phyloP scores from a whole-genome alignment of 441 rosid genomes.

The Melastoma candidum region DNA sequence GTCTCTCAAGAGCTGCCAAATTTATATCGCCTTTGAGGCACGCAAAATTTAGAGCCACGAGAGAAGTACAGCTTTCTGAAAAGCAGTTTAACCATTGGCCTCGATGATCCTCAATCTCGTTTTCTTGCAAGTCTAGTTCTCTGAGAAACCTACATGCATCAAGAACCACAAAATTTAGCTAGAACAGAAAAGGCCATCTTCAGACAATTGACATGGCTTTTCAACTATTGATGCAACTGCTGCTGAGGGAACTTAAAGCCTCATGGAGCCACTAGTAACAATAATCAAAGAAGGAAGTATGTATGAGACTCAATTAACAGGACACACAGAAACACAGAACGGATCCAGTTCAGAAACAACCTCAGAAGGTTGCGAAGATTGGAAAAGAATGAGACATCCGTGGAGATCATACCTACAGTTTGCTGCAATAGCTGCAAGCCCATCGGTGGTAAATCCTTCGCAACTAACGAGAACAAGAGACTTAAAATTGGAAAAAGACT shows the following conservation, averaged over 20 bases:
- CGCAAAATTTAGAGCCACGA: slow-evolving; percentile 78
- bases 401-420: slow-evolving; percentile 56
- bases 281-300: no score
- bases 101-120: slow-evolving; percentile 76
- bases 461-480: slow-evolving; percentile 81
- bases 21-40: slow-evolving; percentile 90
- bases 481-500: slow-evolving; percentile 56
- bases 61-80: slow-evolving; percentile 63
- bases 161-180: background rate
- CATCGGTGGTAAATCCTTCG: slow-evolving; percentile 86
- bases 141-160: slow-evolving; percentile 41
- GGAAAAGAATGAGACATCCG: background rate
- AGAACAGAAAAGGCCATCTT: no score
- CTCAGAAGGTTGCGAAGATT: no score
- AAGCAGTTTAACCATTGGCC: slow-evolving; percentile 89
- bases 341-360: no score
- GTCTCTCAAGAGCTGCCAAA: slow-evolving; percentile 69
- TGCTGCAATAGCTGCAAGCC: slow-evolving; percentile 80
- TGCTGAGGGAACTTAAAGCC: no score
- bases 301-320: no score
- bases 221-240: no score
- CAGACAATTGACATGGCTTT: no score
- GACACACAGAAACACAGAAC: no score
- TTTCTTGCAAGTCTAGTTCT: slow-evolving; percentile 95
- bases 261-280: no score